Evolutionary conservation across 768 basidiomycete species (phyloP), one percentile per base, ranked within the genome.

Genomic region (Xerocomus brunneocitrinus): DNA sequence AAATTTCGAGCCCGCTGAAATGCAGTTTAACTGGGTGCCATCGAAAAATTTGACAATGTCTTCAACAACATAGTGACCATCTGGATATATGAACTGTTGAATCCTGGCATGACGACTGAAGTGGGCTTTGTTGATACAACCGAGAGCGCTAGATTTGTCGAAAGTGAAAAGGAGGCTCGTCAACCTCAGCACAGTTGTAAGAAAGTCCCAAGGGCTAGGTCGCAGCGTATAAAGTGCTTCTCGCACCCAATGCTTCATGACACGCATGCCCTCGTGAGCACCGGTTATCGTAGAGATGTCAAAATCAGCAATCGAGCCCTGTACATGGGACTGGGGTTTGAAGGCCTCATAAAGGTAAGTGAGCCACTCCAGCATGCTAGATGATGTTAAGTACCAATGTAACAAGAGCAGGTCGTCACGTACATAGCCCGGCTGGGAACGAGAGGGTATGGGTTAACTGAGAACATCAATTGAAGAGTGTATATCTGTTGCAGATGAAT

Each of bases 401-500:
- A 40, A 28, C n/a, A 34, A 35, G 10, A 42, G 7, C 9, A 22
- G 3, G 3, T 8, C 13, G 22, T 50, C 12, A 56, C 56, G 13
- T 43, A 65, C 62, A n/a, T 16, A 22, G 42, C 14, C 3, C 34
- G 41, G 8, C 40, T 49, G 3, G n/a, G 9, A 16, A 41, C 40
- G 2, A 16, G 9, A 12, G 43, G 50, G 0, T 25, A 7, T 4
- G 56, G 59, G 13, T 52, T 28, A 7, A 56, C 60, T 0, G 60
- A 66, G 19, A 60, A 64, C 57, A 62, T 58, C 8, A 56, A 58
- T 27, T 79, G 72, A 39, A 77, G 69, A 14, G 83, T 78, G 44
- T 72, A 58, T 2, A 84, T 75, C 46, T 82, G 79, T 43, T 75
- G 74, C 2, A 84, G 53, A 57, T 79, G 74, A 28, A 79, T 61